A percentile compares a stretch with the other conserved stretches of the same genome.
phyloP scores from a whole-genome alignment of 2,329 filamentous ascomycete species.

The Exophiala sp. region DNA sequence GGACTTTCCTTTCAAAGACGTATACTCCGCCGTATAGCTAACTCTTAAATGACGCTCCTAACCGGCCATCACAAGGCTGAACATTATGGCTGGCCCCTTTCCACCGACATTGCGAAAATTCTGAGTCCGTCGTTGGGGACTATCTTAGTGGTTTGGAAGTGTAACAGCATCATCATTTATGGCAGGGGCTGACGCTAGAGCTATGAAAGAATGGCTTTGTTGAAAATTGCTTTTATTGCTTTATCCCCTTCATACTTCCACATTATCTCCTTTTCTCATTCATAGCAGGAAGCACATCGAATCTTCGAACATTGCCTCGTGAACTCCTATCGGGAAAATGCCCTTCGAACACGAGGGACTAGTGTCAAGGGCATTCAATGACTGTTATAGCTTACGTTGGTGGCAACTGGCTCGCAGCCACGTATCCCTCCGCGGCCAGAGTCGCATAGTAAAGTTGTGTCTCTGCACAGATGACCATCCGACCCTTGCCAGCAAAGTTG shows the following conservation, averaged over 20 bases:
- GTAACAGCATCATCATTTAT: too few relatives aligned
- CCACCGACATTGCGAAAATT: too few relatives aligned
- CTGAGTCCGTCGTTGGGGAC: too few relatives aligned
- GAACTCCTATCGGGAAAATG: not conserved
- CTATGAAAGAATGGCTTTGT: too few relatives aligned
- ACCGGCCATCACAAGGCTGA: not conserved
- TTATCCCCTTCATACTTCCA: not conserved
- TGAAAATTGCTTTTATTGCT: not conserved
- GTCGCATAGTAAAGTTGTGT: constrained; percentile 24
- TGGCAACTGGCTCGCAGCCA: constrained; percentile 19
- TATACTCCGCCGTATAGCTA: not conserved
- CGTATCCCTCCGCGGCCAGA: constrained; percentile 18
- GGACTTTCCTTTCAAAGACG: not conserved
- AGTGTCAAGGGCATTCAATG: not conserved
- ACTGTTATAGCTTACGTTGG: not conserved
- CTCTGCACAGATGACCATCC: constrained; percentile 25
- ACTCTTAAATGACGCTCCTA: not conserved
- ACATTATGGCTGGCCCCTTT: not conserved
- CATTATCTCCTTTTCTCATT: too few relatives aligned
- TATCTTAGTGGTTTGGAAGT: too few relatives aligned
- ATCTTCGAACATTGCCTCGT: not conserved
- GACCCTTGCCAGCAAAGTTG: constrained; percentile 24
- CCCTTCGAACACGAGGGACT: too few relatives aligned
- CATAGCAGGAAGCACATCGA: too few relatives aligned
- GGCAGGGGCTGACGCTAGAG: too few relatives aligned